Conservation (phyloP, 2,329 filamentous ascomycete species). For the Paracamarosporium sp. region DNA sequence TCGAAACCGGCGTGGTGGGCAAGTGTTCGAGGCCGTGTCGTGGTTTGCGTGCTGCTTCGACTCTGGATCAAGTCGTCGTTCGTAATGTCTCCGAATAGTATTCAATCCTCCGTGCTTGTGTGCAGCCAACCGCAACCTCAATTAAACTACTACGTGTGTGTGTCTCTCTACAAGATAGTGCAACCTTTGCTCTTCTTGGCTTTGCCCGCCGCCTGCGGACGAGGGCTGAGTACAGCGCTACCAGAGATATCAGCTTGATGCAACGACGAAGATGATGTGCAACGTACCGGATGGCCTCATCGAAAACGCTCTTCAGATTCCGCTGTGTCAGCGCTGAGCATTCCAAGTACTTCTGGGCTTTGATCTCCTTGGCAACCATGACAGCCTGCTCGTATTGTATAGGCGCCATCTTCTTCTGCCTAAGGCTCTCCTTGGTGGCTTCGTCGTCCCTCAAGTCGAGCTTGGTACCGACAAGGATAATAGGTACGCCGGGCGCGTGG, state of each 20-base stretch:
- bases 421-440: conserved; percentile 79
- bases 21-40: conserved; percentile 5
- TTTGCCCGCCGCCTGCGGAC: conserved; percentile 34
- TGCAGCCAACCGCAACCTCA: conserved; percentile 27
- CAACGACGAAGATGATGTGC: neutral
- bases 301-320: conserved; percentile 98
- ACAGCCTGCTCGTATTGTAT: conserved; percentile 93
- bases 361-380: conserved; percentile 89
- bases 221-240: conserved; percentile 51
- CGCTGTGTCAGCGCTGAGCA: conserved; percentile 96
- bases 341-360: conserved; percentile 95
- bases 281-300: conserved; percentile 93
- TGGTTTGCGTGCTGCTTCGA: conserved; percentile 10
- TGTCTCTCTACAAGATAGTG: conserved; percentile 31
- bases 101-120: conserved; percentile 23
- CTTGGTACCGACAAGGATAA: conserved; percentile 97
- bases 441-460: conserved; percentile 92
- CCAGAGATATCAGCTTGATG: conserved; percentile 21
- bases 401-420: conserved; percentile 95
- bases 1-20: conserved; percentile 9
- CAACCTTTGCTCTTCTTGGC: conserved; percentile 36
- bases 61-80: conserved; percentile 9
- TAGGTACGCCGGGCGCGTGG: conserved; percentile 92
- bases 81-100: conserved; percentile 18
- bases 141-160: conserved; percentile 5